Evolutionary conservation across 192 early-diverging fungal genomes (phyloP), one percentile per base, ranked within the genome.

Genomic region (Pilobolus umbonatus): DNA sequence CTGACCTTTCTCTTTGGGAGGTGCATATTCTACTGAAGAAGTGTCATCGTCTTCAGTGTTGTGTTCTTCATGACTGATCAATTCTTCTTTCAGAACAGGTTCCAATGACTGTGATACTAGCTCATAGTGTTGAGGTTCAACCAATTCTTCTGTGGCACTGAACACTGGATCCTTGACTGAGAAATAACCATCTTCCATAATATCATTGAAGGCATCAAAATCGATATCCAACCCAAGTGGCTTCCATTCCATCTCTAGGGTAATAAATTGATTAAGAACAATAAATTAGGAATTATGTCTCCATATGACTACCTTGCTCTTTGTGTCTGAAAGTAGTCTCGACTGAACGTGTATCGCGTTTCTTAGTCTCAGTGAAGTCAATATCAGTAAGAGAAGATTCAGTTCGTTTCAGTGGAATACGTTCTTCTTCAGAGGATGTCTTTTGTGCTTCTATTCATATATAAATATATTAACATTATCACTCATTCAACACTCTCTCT

Each of bases 1-100:
- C n/a, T 56, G 40, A 56, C 55, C 55, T 5, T 19, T 56, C 14
- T 56, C 55, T 12, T 43, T 56, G 6, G 25, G 32, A 25, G 43
- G 44, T 15, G 31, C 57, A 49, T 35, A 59, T 43, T 56, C 55
- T 29, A 56, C 19, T 30, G 45, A 28, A 0, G 40, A 35, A 17
- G 42, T 30, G 19, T 12, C 17, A 15, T n/a, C 6, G 7, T 35
- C 19, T 25, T 59, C 43, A 22, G 40, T n/a, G 0, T 5, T 7
- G 26, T 26, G 9, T 7, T 40, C 35, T 49, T 31, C 22, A 29
- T n/a, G 12, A 0, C 21, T 12, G 7, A 11, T 22, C 3, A 34
- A 47, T 24, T 26, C 12, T 4, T 26, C 19, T 15, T 34, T 10
- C 14, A 44, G 8, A n/a, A 15, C 15, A 8, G 44, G 36, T n/a